phyloP scores from a whole-genome alignment of 495 filamentous ascomycete species.

The Lindgomyces ingoldianus region DNA sequence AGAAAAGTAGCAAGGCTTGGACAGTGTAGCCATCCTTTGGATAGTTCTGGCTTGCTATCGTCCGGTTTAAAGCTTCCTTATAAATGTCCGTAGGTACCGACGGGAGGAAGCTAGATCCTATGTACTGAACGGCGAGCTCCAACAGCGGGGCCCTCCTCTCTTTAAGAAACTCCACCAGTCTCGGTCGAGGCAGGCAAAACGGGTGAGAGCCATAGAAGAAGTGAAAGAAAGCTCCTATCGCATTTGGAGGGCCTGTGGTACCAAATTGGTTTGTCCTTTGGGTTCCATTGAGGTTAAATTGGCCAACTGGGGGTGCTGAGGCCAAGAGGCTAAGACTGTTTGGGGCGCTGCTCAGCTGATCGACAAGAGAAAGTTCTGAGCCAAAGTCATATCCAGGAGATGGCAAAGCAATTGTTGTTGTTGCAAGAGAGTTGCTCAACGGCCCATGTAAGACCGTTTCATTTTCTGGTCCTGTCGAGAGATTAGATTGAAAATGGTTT shows the following conservation, averaged over 20 bases:
- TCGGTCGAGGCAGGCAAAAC: slow-evolving; percentile 55
- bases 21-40: slow-evolving; percentile 66
- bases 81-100: slow-evolving; percentile 52
- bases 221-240: slow-evolving; percentile 25
- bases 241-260: slow-evolving; percentile 3
- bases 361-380: slow-evolving; percentile 10
- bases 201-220: slow-evolving; percentile 71
- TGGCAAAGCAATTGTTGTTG: slow-evolving; percentile 1
- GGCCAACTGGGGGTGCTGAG: slow-evolving; percentile 1
- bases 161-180: slow-evolving; percentile 43
- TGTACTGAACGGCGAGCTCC: slow-evolving; percentile 67
- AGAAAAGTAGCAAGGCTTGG: slow-evolving; percentile 74
- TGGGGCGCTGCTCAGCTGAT: slow-evolving; percentile 9
- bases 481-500: slow-evolving; percentile 10
- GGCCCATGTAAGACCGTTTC: slow-evolving; percentile 2
- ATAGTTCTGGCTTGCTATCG: slow-evolving; percentile 50
- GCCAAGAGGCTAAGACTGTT: slow-evolving; percentile 5
- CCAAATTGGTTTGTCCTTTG: slow-evolving; percentile 17
- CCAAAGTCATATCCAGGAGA: slow-evolving; percentile 28
- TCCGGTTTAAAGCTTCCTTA: slow-evolving; percentile 57
- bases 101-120: slow-evolving; percentile 65
- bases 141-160: slow-evolving; percentile 47
- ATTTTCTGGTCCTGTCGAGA: slow-evolving; percentile 22
- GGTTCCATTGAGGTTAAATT: slow-evolving; percentile 29
- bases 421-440: slow-evolving; percentile 8